phyloP scores from a whole-genome alignment of 305 asterid genomes.

The Solanum hybrid region DNA sequence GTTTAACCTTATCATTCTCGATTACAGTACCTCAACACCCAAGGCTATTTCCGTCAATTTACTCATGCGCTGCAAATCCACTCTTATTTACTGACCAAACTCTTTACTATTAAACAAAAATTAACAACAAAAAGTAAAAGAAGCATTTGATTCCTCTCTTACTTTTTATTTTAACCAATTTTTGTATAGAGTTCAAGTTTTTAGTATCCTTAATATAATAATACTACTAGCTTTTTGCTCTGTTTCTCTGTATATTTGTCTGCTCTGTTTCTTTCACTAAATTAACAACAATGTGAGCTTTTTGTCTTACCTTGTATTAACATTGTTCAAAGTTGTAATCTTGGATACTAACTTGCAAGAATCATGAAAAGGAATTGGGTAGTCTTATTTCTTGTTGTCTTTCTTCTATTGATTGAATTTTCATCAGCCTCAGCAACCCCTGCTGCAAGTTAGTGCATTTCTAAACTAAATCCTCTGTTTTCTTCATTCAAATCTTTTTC shows the following conservation, averaged over 20 bases:
- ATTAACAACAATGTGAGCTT: conserved; percentile 16
- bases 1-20: conserved; percentile 5
- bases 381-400: conserved; percentile 24
- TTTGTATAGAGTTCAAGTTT: not conserved
- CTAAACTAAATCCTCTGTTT: not conserved
- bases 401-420: conserved; percentile 36
- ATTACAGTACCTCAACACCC: not conserved
- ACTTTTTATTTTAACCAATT: not conserved
- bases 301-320: not conserved
- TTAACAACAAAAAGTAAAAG: not conserved
- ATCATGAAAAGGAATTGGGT: conserved; percentile 43
- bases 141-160: not conserved
- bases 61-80: not conserved
- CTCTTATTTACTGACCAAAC: not conserved
- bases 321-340: not conserved
- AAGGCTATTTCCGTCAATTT: not conserved
- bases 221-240: not conserved
- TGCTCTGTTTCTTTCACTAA: conserved; percentile 28
- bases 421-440: conserved; percentile 70
- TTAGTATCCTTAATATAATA: not conserved
- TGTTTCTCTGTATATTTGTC: not conserved
- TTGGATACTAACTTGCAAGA: not conserved
- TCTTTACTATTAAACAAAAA: not conserved
- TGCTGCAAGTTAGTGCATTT: conserved; percentile 58
- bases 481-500: not conserved